These are phyloP conservation scores for Verticillium nonalfalfae DNA, from an alignment of 2,329 filamentous ascomycete species.

Conservation along the genomic window DNA sequence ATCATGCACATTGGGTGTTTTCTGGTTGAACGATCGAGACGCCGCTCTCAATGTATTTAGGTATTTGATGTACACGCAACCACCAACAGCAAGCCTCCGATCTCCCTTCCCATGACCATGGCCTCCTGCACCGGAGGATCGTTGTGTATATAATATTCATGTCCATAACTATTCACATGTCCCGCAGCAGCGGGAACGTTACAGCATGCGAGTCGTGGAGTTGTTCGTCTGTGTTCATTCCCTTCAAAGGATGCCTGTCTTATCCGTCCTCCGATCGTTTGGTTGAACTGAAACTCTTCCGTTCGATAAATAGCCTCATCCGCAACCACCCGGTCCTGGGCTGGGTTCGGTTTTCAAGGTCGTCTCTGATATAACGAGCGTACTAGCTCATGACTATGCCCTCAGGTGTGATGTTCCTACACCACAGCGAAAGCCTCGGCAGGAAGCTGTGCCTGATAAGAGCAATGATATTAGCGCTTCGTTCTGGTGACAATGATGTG, in stretches of 20 bases:
- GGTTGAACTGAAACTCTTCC: no score
- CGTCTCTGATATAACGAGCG: background rate
- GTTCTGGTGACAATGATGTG: background rate
- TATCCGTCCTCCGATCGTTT: no score
- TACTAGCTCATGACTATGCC: background rate
- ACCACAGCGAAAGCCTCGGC: constrained; percentile 35
- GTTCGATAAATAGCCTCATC: no score
- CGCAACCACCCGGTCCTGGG: no score
- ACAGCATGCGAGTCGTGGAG: background rate
- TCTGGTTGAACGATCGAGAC: background rate
- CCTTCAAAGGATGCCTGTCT: no score
- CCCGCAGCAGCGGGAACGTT: background rate
- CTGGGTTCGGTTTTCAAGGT: background rate
- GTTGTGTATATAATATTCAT: background rate
- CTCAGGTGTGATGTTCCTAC: constrained; percentile 6
- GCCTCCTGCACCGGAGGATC: background rate
- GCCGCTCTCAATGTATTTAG: background rate
- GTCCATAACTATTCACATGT: background rate
- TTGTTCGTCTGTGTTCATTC: no score
- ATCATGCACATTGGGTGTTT: background rate
- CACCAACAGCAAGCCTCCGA: background rate
- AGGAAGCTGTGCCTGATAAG: constrained; percentile 35
- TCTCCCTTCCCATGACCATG: background rate
- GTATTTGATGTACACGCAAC: background rate
- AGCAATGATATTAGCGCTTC: background rate